phyloP scores from a whole-genome alignment of 1,284 basidiomycete species.

The Vanrija pseudolonga region DNA sequence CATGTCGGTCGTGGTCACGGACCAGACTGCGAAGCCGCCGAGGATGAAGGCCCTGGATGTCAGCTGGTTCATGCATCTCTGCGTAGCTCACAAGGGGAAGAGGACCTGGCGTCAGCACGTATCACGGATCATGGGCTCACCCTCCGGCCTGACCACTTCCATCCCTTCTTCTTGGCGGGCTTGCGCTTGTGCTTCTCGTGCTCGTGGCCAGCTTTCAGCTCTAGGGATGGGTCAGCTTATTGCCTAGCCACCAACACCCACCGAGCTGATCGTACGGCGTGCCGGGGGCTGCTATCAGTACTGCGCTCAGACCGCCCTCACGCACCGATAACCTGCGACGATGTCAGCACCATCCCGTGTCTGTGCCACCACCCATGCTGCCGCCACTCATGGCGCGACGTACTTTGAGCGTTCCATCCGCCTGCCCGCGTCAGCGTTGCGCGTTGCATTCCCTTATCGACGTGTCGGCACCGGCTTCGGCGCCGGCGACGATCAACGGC shows the following conservation, averaged over 20 bases:
- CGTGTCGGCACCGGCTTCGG: too few species aligned
- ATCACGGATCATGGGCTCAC: neutral
- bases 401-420: constrained; percentile 12
- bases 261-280: constrained; percentile 48
- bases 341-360: constrained; percentile 12
- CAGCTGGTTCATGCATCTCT: neutral
- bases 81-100: neutral
- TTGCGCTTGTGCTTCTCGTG: constrained; percentile 12
- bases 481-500: too few species aligned
- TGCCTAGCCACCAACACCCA: constrained; percentile 8
- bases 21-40: constrained; percentile 19
- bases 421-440: neutral
- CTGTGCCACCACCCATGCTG: too few species aligned
- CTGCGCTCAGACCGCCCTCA: neutral
- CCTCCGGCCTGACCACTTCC: constrained; percentile 17
- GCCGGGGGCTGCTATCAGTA: constrained; percentile 39
- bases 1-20: constrained; percentile 11
- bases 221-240: too few species aligned
- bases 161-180: constrained; percentile 5
- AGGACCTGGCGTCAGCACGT: constrained; percentile 5
- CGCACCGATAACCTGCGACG: constrained; percentile 16
- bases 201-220: constrained; percentile 8
- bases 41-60: constrained; percentile 8
- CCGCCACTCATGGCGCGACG: too few species aligned
- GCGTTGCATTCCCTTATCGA: too few species aligned